Evolutionary conservation across 2,329 filamentous ascomycete species (phyloP).

Genomic region (Phyllosticta paracitricarpa): DNA sequence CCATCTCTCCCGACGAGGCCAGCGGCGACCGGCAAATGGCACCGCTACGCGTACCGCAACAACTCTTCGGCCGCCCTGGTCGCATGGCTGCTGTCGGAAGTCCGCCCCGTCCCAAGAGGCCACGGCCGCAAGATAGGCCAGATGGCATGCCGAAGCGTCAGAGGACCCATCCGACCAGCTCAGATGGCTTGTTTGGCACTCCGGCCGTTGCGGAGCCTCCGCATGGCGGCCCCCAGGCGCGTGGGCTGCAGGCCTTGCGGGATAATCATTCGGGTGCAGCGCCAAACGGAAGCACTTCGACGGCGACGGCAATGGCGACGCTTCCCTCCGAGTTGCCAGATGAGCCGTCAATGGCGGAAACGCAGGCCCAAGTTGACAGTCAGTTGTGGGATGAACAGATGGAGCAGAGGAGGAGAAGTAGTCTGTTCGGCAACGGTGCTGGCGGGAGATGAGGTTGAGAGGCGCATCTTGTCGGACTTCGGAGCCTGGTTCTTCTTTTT

Average conservation of each 20-base stretch:
- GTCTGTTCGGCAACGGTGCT: not conserved
- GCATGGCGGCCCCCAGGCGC: too few species aligned
- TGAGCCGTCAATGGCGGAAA: not conserved
- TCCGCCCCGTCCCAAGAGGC: not conserved
- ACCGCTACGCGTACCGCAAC: slow-evolving; percentile 30
- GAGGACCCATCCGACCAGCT: not conserved
- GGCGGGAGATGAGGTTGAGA: too few species aligned
- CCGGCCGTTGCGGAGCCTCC: too few species aligned
- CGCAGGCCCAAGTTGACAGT: too few species aligned
- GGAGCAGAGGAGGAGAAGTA: not conserved
- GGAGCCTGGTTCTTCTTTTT: too few species aligned
- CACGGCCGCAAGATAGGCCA: not conserved
- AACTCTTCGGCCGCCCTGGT: slow-evolving; percentile 33
- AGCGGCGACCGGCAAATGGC: slow-evolving; percentile 30
- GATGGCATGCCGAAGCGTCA: not conserved
- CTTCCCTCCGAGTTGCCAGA: not conserved
- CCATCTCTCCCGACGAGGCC: slow-evolving; percentile 26
- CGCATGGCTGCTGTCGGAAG: slow-evolving; percentile 6
- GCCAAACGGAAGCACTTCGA: too few species aligned
- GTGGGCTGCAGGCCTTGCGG: too few species aligned
- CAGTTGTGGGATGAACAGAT: not conserved
- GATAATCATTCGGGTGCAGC: too few species aligned
- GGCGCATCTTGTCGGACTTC: too few species aligned
- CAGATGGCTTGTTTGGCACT: too few species aligned
- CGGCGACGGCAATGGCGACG: too few species aligned